Evolutionary conservation across 306 rosid species (phyloP).

Genomic region (Fagus sylvatica): DNA sequence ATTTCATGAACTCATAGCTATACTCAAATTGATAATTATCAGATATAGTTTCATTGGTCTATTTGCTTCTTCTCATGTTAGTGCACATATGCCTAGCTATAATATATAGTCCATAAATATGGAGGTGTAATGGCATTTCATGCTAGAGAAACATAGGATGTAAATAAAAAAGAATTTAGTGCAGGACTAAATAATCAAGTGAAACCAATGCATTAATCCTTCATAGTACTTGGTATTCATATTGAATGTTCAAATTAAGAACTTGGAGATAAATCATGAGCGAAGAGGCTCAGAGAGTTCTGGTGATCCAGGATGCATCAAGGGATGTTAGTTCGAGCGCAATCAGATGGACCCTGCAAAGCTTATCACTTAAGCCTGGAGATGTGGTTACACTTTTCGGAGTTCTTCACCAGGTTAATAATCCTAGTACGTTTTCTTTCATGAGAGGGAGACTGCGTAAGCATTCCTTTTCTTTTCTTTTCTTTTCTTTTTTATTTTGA

Average conservation of each 20-base stretch:
- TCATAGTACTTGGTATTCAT: not conserved
- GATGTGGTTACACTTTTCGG: conserved; percentile 68
- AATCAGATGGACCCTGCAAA: conserved; percentile 41
- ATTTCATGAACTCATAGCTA: not conserved
- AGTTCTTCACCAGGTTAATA: conserved; percentile 70
- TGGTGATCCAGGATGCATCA: conserved; percentile 78
- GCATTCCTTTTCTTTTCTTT: conserved; percentile 21
- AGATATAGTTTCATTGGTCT: not conserved
- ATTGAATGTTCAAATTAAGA: too few relatives aligned
- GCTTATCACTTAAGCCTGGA: conserved; percentile 48
- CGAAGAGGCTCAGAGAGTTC: conserved; percentile 41
- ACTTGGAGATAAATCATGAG: conserved; percentile 1
- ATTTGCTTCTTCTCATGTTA: conserved; percentile 7
- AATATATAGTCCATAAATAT: too few relatives aligned
- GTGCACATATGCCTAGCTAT: not conserved
- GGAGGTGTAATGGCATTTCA: too few relatives aligned
- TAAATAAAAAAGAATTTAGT: too few relatives aligned
- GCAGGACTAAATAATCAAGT: too few relatives aligned
- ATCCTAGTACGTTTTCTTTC: conserved; percentile 71
- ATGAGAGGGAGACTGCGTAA: conserved; percentile 45
- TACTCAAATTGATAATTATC: not conserved
- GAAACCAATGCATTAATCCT: not conserved
- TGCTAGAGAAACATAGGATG: too few relatives aligned
- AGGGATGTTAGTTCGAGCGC: conserved; percentile 53
- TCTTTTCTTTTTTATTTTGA: not conserved